Base-by-base conservation (phyloP, 2,329 filamentous ascomycete species). In the Tympanopsis confertula region DNA sequence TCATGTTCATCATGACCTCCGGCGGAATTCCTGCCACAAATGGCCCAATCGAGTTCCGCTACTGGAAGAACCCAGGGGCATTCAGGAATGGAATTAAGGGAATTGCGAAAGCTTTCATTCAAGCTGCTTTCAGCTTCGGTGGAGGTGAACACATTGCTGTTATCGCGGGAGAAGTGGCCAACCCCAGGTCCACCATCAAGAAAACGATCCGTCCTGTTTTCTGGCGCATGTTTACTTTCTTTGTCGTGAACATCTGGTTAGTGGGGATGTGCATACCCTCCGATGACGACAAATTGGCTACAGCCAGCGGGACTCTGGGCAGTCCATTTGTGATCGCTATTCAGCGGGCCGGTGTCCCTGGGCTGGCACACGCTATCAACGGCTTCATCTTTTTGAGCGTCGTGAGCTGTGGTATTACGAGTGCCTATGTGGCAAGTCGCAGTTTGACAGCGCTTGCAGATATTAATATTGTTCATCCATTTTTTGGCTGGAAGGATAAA, bases 1-100 rank as follows among this genome's bases (percentile, higher is more conserved):
- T 55, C 41, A 47, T 55, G 44, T 52, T 56, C 36, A 55, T 56
- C 41, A 56, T 56, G 52, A 53, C 53, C 5, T 54, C 49, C 2
- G 54, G 54, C 5, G 54, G 54, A 2, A 50, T 56, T 29, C 20
- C 49, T 12, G 52, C 50, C 7, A 56, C 54, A 1, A 39, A 50
- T 20, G 54, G 54, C 0, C 49, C 54, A 3, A 33, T 57, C n/a
- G 51, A 51, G 5, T 59, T 56, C 39, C 40, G 44, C 35, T 49
- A 50, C 32, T 53, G 50, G 51, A 50, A 48, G 24, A 41, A 42
- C 13, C 49, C 51, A 1, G 48, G 50, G 3, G 49, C 50, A 2
- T 52, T 54, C 37, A 50, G 48, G 5, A 51, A 51, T 41, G 50
- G 50, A 13, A 55, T 56, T 37, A 57, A 57, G 41, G 55, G 54